Base-by-base conservation (phyloP, 2,329 filamentous ascomycete species). In the Aspergillus sp. region DNA sequence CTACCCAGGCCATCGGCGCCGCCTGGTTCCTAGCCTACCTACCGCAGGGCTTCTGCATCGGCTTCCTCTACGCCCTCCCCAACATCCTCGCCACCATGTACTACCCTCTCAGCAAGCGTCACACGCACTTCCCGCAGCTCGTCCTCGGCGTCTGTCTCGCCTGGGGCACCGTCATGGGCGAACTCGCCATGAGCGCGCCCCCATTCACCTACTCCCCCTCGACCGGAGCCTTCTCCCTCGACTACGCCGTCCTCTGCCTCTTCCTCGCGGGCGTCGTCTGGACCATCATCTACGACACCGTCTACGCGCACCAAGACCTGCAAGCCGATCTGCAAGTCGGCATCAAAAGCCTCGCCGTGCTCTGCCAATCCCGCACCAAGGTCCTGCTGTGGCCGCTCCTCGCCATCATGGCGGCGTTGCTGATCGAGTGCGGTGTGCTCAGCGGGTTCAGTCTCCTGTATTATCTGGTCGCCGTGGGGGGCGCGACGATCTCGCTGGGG, bases 61-160 rank as follows among this genome's bases (percentile, higher is more conserved):
- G 22, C 6, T 9, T n/a, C 16, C 31, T 55, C 7, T 60, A 60
- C 39, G 31, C 55, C 9, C 12, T 57, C 0, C 56, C 56, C 10
- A 49, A 36, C 10, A 54, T 65, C n/a, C 4, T 63, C 10, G 56
- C 32, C 2, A 49, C 18, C 24, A 56, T 55, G 6, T 58, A 61
- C 1, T 96, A 96, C 71, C 92, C 92, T 14, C 80, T 95, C 18
- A 91, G 91, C 12, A 96, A 96, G 78, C 83, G 92, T 31, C 84
- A 96, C 26, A 96, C 92, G 0, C 87, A 96, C 74, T 96, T 96
- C 72, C 92, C 92, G 2, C 92, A 96, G 73, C 84, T 90, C 60
- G 88, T 96, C 4, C 84, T 96, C 0, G 92, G 92, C 0, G 74
- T 96, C 55, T 93, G 92, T 1, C 96, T 96, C 72, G 93, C 90